A percentile compares a stretch with the other conserved stretches of the same genome.
Evolutionary conservation across 2,329 filamentous ascomycete genomes (phyloP).

Genomic region (Alternaria tenuissima): DNA sequence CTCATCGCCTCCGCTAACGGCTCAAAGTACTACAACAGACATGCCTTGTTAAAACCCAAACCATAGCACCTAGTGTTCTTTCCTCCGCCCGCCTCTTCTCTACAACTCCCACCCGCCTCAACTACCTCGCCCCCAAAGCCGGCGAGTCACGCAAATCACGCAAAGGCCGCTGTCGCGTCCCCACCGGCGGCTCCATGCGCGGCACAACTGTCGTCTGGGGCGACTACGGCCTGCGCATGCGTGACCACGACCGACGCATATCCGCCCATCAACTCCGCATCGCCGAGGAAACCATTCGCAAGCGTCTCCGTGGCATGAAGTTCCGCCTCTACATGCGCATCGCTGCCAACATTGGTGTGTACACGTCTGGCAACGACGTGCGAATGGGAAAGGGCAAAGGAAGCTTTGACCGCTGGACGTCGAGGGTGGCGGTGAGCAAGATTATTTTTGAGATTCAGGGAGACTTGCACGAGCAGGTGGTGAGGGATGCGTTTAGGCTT

Average conservation of each 20-base stretch:
- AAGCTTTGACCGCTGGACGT: constrained; percentile 95
- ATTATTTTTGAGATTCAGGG: constrained; percentile 93
- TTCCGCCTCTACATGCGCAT: constrained; percentile 93
- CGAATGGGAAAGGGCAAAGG: constrained; percentile 99
- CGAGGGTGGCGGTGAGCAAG: constrained; percentile 87
- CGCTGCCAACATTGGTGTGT: constrained; percentile 92
- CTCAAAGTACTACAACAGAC: constrained; percentile 27
- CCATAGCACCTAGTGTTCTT: constrained; percentile 39
- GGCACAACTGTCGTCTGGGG: constrained; percentile 97
- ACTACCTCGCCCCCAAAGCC: constrained; percentile 83
- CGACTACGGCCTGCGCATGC: constrained; percentile 93
- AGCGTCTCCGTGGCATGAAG: constrained; percentile 85
- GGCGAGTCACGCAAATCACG: constrained; percentile 86
- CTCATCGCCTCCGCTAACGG: constrained; percentile 18
- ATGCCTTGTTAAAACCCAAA: constrained; percentile 42
- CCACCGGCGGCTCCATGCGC: constrained; percentile 88
- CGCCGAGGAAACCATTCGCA: constrained; percentile 92
- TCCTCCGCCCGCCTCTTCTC: constrained; percentile 69
- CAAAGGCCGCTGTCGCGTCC: constrained; percentile 86
- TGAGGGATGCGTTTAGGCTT: constrained; percentile 89
- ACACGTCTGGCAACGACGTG: constrained; percentile 92
- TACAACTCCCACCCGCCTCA: constrained; percentile 67
- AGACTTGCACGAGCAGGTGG: constrained; percentile 91
- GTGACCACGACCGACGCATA: constrained; percentile 90
- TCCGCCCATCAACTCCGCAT: constrained; percentile 86